Evolutionary conservation across 345 rosid genomes (phyloP).

Genomic region (Angophora floribunda): DNA sequence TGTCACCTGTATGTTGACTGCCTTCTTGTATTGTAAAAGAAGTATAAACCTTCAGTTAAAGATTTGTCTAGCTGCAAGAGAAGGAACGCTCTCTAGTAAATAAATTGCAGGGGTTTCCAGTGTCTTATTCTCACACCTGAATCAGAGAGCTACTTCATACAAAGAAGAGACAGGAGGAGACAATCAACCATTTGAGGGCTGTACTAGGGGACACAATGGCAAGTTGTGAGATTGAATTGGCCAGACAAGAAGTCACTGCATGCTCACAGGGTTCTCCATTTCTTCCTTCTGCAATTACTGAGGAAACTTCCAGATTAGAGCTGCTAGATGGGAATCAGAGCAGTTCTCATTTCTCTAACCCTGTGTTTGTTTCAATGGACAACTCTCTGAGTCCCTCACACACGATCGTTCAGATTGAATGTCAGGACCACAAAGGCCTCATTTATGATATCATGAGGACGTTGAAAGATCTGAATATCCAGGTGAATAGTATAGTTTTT

Average conservation of each 20-base stretch:
- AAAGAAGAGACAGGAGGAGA: constrained; percentile 33
- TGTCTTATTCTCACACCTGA: background rate
- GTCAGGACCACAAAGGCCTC: constrained; percentile 73
- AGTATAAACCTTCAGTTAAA: background rate
- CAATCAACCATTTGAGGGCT: constrained; percentile 18
- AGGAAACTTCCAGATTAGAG: constrained; percentile 41
- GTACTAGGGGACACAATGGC: constrained; percentile 38
- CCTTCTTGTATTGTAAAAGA: background rate
- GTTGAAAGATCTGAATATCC: constrained; percentile 52
- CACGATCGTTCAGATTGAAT: constrained; percentile 44
- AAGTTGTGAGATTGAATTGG: constrained; percentile 59
- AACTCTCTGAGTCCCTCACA: constrained; percentile 51
- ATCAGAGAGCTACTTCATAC: constrained; percentile 49
- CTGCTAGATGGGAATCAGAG: constrained; percentile 11
- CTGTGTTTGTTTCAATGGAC: constrained; percentile 36
- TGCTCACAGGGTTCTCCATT: constrained; percentile 50
- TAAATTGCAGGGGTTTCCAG: background rate
- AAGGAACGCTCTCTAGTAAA: background rate
- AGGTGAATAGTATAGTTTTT: constrained; percentile 15
- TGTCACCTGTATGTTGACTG: background rate
- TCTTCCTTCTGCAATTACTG: constrained; percentile 47
- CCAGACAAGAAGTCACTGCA: constrained; percentile 38
- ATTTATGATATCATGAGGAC: constrained; percentile 60
- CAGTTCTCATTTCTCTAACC: constrained; percentile 23
- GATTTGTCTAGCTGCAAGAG: background rate